phyloP scores from a whole-genome alignment of 257 asterid genomes.

The Euphrasia confusa region DNA sequence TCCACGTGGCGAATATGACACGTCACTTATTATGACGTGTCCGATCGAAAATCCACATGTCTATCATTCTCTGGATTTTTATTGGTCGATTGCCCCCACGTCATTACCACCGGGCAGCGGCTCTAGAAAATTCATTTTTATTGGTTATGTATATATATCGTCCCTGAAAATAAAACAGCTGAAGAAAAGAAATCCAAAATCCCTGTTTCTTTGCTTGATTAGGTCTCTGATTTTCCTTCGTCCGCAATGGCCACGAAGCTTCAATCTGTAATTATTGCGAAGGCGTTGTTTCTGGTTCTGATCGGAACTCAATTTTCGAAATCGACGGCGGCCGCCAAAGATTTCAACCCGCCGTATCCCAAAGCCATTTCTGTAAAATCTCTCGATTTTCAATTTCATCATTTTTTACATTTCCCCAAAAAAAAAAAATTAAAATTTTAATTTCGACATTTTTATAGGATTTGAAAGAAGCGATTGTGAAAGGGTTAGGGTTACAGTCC shows the following conservation, averaged over 20 bases:
- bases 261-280: slow-evolving; percentile 10
- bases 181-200: not conserved
- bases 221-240: not conserved
- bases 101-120: slow-evolving; percentile 25
- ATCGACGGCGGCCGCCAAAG: slow-evolving; percentile 36
- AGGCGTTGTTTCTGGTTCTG: slow-evolving; percentile 28
- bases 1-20: slow-evolving; percentile 13
- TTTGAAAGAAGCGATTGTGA: slow-evolving; percentile 79
- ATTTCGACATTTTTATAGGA: slow-evolving; percentile 37
- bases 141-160: not conserved
- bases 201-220: not conserved
- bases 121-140: slow-evolving; percentile 16
- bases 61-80: slow-evolving; percentile 36
- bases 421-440: no score
- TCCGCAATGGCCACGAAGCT: slow-evolving; percentile 33
- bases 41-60: slow-evolving; percentile 23
- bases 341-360: slow-evolving; percentile 35
- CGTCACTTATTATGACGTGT: slow-evolving; percentile 15
- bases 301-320: slow-evolving; percentile 26
- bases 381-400: not conserved
- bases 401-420: no score
- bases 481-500: slow-evolving; percentile 81
- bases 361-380: slow-evolving; percentile 48
- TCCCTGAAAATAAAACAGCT: not conserved
- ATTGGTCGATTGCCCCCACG: slow-evolving; percentile 47